These are phyloP conservation scores for Talinum fruticosum DNA, from an alignment of 148 eudicot species.

Conservation along the genomic window DNA sequence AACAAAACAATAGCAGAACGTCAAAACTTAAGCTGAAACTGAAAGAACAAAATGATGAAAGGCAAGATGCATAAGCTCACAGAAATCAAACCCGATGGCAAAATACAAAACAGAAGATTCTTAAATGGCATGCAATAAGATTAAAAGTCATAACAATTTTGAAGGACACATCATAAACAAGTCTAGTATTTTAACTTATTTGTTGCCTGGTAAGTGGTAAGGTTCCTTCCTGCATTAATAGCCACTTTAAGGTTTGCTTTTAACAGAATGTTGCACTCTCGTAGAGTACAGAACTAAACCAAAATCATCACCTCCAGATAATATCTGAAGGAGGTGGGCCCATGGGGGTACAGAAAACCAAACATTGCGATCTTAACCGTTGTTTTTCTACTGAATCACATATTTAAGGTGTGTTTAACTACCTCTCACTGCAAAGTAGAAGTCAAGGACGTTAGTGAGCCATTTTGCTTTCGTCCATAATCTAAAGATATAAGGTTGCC, in stretches of 20 bases:
- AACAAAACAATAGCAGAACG: not conserved
- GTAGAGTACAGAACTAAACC: too few species aligned
- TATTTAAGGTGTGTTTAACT: not conserved
- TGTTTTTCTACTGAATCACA: too few species aligned
- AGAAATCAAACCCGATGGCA: not conserved
- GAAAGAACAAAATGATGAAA: not conserved
- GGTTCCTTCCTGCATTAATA: too few species aligned
- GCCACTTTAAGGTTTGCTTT: too few species aligned
- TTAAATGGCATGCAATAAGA: not conserved
- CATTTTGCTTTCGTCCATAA: not conserved
- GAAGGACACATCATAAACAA: not conserved
- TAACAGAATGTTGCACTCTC: too few species aligned
- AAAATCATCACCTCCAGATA: too few species aligned
- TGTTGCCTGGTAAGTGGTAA: too few species aligned
- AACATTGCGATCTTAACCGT: too few species aligned
- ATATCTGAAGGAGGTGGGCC: too few species aligned
- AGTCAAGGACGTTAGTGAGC: not conserved
- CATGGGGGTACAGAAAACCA: too few species aligned
- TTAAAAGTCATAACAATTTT: not conserved
- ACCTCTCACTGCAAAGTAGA: not conserved
- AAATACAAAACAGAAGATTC: not conserved
- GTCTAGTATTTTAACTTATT: too few species aligned
- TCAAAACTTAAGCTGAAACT: conserved; percentile 1
- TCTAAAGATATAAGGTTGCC: not conserved
- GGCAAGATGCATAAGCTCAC: not conserved